Base-by-base conservation (phyloP, 768 basidiomycete genomes). In the Floccularia luteovirens region DNA sequence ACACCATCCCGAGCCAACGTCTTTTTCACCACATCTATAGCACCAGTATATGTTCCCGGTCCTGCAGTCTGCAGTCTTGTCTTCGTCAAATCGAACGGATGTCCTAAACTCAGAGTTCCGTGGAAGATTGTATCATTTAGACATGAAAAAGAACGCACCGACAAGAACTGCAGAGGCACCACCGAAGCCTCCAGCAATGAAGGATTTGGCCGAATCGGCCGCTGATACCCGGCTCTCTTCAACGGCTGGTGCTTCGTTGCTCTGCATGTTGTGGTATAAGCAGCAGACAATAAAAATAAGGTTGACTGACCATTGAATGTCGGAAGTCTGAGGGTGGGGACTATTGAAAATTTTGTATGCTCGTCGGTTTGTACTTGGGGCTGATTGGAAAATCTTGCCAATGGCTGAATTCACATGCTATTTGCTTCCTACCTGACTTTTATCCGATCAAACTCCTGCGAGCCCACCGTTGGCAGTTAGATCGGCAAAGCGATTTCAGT, bases 41-140 rank as follows among this genome's bases (percentile, higher is more conserved):
- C 90, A 31, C 96, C 91, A 28, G 72, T 90, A 64, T 99, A 99
- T 33, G 77, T 72, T 3, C 96, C 93, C 7, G 85, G 77, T 12
- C 77, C 50, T 7, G 96, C 94, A 4, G 96, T 98, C 62, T 99
- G 96, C 45, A 99, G 61, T 31, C 94, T 76, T n/a, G 89, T 91
- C 67, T 93, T 93, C 43, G 90, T 96, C 54, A 98, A 67, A 64
- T 99, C 96, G 58, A 98, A 99, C 6, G 96, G 96, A 56, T 99
- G 96, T 1, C 96, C 94, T 90, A 24, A 43, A 37, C n/a, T 14
- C 14, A 19, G 31, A 17, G 10, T 20, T 32, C 32, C 6, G 20
- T 43, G 21, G 35, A 5, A 31, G 20, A 1, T 6, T 7, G 13
- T n/a, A 21, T 38, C 24, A 24, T 31, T 8, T 35, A 43, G 19